A percentile compares a stretch with the other conserved stretches of the same genome.
Evolutionary conservation across 495 filamentous ascomycete genomes (phyloP).

Genomic region (Annulohypoxylon stygium): DNA sequence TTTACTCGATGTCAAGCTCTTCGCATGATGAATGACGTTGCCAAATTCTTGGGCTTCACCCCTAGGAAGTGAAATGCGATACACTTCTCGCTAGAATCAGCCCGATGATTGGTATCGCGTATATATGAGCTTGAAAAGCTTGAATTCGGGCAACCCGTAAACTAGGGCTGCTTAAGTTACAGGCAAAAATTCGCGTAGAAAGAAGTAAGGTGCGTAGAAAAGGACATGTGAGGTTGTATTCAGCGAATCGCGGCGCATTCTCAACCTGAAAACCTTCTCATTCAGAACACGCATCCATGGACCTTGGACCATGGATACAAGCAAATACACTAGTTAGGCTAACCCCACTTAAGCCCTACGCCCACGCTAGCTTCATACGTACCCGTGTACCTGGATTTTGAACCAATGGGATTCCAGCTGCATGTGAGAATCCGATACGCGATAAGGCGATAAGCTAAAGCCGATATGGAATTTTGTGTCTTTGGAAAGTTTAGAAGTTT

Average conservation of each 20-base stretch:
- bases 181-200: not conserved
- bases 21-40: not conserved
- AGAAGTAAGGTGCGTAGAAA: not conserved
- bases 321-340: not conserved
- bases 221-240: not conserved
- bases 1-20: not conserved
- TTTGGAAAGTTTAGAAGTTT: not conserved
- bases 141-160: not conserved
- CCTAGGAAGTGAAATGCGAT: not conserved
- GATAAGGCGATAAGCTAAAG: slow-evolving; percentile 19
- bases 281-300: not conserved
- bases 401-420: slow-evolving; percentile 17
- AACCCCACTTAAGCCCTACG: slow-evolving; percentile 37
- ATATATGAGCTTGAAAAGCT: not conserved
- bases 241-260: not conserved
- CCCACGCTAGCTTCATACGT: slow-evolving; percentile 20
- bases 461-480: slow-evolving; percentile 14
- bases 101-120: not conserved
- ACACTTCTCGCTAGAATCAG: not conserved
- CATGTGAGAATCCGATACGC: slow-evolving; percentile 21
- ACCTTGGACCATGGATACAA: no score
- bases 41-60: not conserved
- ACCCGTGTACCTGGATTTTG: slow-evolving; percentile 25
- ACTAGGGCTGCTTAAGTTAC: not conserved
- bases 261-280: not conserved